phyloP scores from a whole-genome alignment of 495 filamentous ascomycete species.

The Penicillium flavigenum region DNA sequence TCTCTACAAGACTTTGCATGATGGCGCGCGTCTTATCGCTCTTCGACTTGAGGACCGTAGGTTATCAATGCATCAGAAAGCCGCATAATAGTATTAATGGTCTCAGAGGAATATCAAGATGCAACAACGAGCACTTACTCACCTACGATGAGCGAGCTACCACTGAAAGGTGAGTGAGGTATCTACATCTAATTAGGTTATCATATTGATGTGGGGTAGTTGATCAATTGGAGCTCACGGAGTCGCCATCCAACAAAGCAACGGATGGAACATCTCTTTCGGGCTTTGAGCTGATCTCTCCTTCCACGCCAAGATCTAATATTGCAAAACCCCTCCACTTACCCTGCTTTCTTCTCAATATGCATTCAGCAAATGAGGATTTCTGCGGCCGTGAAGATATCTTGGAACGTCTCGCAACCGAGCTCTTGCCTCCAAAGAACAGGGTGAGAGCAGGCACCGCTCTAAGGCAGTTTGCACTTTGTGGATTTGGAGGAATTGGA shows the following conservation, averaged over 20 bases:
- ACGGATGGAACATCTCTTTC: conserved; percentile 21
- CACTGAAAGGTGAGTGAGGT: too few species aligned
- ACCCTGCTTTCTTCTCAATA: conserved; percentile 22
- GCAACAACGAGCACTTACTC: too few species aligned
- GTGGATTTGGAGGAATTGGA: conserved; percentile 41
- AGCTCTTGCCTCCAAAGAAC: conserved; percentile 23
- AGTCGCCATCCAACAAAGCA: conserved; percentile 12
- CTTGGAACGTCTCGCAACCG: conserved; percentile 24
- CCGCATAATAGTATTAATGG: too few species aligned
- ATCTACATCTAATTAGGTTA: too few species aligned
- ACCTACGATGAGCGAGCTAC: too few species aligned
- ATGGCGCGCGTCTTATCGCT: too few species aligned
- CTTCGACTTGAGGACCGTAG: too few species aligned
- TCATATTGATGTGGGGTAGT: too few species aligned
- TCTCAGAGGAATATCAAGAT: too few species aligned
- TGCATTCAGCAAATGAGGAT: conserved; percentile 21
- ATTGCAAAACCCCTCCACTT: conserved; percentile 13
- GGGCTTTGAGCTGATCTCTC: conserved; percentile 8
- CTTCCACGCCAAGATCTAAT: neutral
- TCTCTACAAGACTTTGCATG: too few species aligned
- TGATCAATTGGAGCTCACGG: too few species aligned
- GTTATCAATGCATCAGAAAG: too few species aligned
- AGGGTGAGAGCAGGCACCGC: conserved; percentile 13
- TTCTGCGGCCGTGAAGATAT: conserved; percentile 34
- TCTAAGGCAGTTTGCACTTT: conserved; percentile 30